Evolutionary conservation across 2,329 filamentous ascomycete species (phyloP).

Genomic region (Pseudogymnoascus sp.): DNA sequence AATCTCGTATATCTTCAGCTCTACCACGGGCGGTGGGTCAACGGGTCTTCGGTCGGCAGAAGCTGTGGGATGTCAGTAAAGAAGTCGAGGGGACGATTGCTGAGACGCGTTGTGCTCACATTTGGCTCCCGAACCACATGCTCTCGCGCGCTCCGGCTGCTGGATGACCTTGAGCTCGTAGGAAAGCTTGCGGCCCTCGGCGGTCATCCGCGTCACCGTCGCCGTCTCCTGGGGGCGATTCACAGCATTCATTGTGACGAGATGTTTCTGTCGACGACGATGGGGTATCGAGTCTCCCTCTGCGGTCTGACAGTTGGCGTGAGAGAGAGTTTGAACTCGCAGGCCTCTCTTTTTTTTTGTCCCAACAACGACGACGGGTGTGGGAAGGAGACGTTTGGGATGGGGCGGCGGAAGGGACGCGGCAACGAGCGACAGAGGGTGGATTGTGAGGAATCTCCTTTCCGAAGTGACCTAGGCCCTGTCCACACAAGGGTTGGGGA

Average conservation of each 20-base stretch:
- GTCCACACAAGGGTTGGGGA: not conserved
- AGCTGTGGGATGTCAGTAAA: constrained; percentile 40
- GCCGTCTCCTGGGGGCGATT: not conserved
- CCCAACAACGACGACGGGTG: not conserved
- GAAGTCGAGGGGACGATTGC: constrained; percentile 20
- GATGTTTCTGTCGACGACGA: not conserved
- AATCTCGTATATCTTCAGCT: constrained; percentile 77
- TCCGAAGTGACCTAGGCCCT: not conserved
- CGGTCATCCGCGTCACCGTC: constrained; percentile 43
- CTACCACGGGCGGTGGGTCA: constrained; percentile 89
- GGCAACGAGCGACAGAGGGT: not conserved
- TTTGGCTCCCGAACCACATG: constrained; percentile 91
- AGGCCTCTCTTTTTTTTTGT: not conserved
- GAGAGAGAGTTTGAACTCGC: not conserved
- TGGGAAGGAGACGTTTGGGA: not conserved
- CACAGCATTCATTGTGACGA: not conserved
- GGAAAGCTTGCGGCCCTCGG: constrained; percentile 66
- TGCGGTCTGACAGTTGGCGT: not conserved
- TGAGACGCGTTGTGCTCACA: constrained; percentile 49
- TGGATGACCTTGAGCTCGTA: constrained; percentile 84
- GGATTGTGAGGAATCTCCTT: not conserved
- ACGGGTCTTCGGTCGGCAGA: constrained; percentile 86
- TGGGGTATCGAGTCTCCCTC: not conserved
- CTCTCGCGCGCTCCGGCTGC: constrained; percentile 87
- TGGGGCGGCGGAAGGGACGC: not conserved